phyloP scores from a whole-genome alignment of 495 filamentous ascomycete genomes.

The Patellaria atrata region DNA sequence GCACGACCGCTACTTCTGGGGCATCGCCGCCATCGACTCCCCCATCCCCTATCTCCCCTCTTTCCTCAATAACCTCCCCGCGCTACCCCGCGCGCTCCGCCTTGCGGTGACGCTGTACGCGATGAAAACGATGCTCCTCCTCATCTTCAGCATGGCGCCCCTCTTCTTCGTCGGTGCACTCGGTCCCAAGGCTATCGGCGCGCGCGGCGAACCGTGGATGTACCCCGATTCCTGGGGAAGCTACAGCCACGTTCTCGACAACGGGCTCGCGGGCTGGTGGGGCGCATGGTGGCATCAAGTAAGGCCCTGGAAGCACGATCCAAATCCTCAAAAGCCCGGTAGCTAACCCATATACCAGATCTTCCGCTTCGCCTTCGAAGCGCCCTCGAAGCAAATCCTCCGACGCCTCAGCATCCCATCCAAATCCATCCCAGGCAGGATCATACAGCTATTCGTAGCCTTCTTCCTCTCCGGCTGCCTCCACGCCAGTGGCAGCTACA shows the following conservation, averaged over 20 bases:
- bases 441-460: slow-evolving; percentile 20
- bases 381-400: slow-evolving; percentile 38
- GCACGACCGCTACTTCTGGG: slow-evolving; percentile 62
- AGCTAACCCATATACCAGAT: no score
- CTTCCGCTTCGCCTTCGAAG: slow-evolving; percentile 58
- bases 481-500: slow-evolving; percentile 29
- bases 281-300: slow-evolving; percentile 82
- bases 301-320: no score
- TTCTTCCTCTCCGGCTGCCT: slow-evolving; percentile 26
- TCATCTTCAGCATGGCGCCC: slow-evolving; percentile 40
- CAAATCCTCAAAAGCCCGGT: no score
- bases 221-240: slow-evolving; percentile 52
- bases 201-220: slow-evolving; percentile 28
- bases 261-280: slow-evolving; percentile 66
- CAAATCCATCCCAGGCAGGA: slow-evolving; percentile 11
- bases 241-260: slow-evolving; percentile 38
- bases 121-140: slow-evolving; percentile 39
- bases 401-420: slow-evolving; percentile 13
- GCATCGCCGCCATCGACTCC: slow-evolving; percentile 29
- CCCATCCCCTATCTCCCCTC: slow-evolving; percentile 33
- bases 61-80: slow-evolving; percentile 25
- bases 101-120: slow-evolving; percentile 34
- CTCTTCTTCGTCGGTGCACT: slow-evolving; percentile 42
- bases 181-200: slow-evolving; percentile 27
- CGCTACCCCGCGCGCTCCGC: slow-evolving; percentile 35